phyloP scores from a whole-genome alignment of 176 grass and related monocot species.

The Hsuehochloa calcarea region DNA sequence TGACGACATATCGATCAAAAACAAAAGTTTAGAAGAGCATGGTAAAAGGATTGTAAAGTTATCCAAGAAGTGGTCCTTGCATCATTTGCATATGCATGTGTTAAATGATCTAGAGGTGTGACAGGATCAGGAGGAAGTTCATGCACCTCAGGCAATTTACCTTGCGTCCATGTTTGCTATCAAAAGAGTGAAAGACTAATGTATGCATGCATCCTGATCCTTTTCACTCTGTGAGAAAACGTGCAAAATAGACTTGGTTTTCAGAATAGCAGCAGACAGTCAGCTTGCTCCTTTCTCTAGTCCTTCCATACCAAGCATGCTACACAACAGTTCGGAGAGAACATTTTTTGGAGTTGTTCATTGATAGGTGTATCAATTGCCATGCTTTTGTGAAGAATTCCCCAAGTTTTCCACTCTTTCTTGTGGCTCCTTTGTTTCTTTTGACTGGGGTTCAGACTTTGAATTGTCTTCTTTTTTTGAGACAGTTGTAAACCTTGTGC shows the following conservation, averaged over 20 bases:
- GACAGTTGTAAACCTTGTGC: constrained; percentile 26
- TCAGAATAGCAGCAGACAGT: background rate
- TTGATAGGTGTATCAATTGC: background rate
- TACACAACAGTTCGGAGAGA: background rate
- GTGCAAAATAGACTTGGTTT: background rate
- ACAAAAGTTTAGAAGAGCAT: no score
- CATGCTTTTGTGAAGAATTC: background rate
- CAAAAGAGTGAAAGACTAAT: no score
- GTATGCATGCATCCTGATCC: background rate
- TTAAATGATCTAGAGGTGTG: no score
- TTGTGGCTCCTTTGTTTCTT: constrained; percentile 16
- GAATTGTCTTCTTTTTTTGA: constrained; percentile 42
- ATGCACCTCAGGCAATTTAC: no score
- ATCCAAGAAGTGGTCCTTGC: no score
- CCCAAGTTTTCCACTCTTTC: constrained; percentile 42
- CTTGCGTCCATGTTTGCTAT: no score
- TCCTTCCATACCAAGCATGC: background rate
- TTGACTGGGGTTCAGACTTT: constrained; percentile 33
- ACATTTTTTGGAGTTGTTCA: constrained; percentile 1
- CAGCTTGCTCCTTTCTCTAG: background rate
- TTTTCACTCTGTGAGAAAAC: background rate
- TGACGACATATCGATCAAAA: no score
- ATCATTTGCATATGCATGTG: no score
- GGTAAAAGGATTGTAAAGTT: no score
- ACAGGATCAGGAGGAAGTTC: no score